Evolutionary conservation across 352 stramenopile genomes (phyloP).

Genomic region (Phytopythium ostracodes): DNA sequence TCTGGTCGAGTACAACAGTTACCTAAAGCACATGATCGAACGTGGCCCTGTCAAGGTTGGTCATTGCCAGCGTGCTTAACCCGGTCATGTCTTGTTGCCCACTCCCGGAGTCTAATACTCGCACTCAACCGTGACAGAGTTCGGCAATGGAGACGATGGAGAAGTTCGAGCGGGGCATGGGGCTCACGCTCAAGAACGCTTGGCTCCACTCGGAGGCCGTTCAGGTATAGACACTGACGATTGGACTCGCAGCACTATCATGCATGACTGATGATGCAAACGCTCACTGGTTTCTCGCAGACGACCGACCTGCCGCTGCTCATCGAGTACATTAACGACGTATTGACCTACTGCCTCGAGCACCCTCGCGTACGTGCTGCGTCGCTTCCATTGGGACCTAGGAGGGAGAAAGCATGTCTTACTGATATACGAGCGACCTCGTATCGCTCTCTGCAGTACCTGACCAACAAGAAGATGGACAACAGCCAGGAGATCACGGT

Average conservation of each 20-base stretch:
- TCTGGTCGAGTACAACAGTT: slow-evolving; percentile 79
- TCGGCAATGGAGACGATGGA: slow-evolving; percentile 68
- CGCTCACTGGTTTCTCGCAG: slow-evolving; percentile 16
- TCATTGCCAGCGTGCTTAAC: background rate
- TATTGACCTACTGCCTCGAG: slow-evolving; percentile 78
- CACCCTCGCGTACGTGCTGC: slow-evolving; percentile 44
- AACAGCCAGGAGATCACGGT: slow-evolving; percentile 85
- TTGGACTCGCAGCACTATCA: too few relatives aligned
- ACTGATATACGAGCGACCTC: background rate
- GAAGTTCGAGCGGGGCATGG: slow-evolving; percentile 88
- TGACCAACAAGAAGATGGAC: slow-evolving; percentile 66
- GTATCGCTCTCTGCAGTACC: slow-evolving; percentile 31
- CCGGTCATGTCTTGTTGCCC: background rate
- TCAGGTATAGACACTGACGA: slow-evolving; percentile 39
- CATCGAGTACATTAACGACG: slow-evolving; percentile 84
- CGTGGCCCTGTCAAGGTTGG: slow-evolving; percentile 63
- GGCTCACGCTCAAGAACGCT: slow-evolving; percentile 85
- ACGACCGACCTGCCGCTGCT: slow-evolving; percentile 89
- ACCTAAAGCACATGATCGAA: slow-evolving; percentile 62
- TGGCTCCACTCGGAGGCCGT: slow-evolving; percentile 89
- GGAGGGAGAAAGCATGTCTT: background rate
- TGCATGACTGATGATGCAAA: slow-evolving; percentile 5
- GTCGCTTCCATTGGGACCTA: background rate
- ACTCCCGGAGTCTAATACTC: background rate
- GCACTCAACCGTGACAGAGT: slow-evolving; percentile 21